Conservation (phyloP, 192 early-diverging fungal genomes). For the Endogone sp. region DNA sequence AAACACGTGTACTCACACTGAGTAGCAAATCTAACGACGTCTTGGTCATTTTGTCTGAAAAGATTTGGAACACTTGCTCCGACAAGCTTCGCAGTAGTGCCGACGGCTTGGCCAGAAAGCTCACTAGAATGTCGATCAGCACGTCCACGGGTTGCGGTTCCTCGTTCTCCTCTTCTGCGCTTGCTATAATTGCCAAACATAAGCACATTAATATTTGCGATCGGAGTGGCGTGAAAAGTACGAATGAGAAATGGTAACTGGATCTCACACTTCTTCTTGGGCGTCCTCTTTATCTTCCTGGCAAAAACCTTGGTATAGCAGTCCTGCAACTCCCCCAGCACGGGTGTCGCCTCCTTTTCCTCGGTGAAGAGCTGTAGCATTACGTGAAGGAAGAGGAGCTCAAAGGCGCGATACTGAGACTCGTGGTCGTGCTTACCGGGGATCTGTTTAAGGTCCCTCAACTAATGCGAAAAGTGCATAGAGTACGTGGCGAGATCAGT, state of each 20-base stretch:
- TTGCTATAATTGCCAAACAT: too few species aligned
- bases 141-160: slow-evolving; percentile 86
- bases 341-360: slow-evolving; percentile 56
- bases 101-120: slow-evolving; percentile 83
- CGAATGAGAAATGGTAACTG: neutral
- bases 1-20: slow-evolving; percentile 47
- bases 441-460: neutral
- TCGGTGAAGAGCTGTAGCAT: slow-evolving; percentile 61
- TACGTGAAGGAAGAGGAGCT: slow-evolving; percentile 68
- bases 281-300: slow-evolving; percentile 35
- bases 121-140: slow-evolving; percentile 86
- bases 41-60: slow-evolving; percentile 71
- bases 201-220: too few species aligned
- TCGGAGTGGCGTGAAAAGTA: neutral
- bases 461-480: neutral
- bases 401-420: slow-evolving; percentile 63
- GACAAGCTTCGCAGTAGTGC: slow-evolving; percentile 68
- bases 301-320: slow-evolving; percentile 69
- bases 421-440: slow-evolving; percentile 22
- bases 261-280: slow-evolving; percentile 30
- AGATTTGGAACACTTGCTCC: slow-evolving; percentile 81
- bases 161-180: slow-evolving; percentile 40
- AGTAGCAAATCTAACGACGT: slow-evolving; percentile 72
- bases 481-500: neutral
- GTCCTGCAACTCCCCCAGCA: slow-evolving; percentile 67